Evolutionary conservation across 2,329 filamentous ascomycete genomes (phyloP), one percentile per base, ranked within the genome.

Genomic region (Colletotrichum lupini): DNA sequence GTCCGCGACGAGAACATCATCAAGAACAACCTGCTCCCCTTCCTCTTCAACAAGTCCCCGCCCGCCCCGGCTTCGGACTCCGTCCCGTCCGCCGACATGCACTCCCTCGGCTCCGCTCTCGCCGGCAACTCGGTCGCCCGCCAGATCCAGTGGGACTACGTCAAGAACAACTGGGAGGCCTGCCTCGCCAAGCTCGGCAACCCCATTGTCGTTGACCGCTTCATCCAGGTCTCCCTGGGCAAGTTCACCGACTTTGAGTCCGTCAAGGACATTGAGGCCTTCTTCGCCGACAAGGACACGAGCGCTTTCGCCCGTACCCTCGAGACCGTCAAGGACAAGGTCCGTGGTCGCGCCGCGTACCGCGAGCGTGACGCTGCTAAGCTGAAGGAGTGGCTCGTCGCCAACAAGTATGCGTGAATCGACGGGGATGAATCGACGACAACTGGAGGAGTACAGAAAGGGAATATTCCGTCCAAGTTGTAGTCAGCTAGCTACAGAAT

Each of bases 241-340:
- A 93, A 94, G 80, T 98, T 97, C 81, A 90, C 94, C 3, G 92
- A 95, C 77, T 84, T 87, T 16, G 88, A 89, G 75, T 88, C 91
- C 19, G 89, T 94, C 75, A 87, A 91, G 76, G 95, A 98, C 67
- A 97, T 99, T 78, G 88, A 92, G 62, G 82, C 84, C 3, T 99
- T 99, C 87, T 99, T 98, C 87, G 88, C 90, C 77, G 89, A 90
- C 78, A 97, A 96, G 87, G 94, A 98, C 79, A 96, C 93, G 22
- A 91, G 91, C 78, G 93, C 92, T 61, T 98, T 95, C 82, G 94
- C 97, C 81, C 92, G 97, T 68, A 95, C 94, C 4, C 84, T 99
- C 64, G 92, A 93, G 76, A 94, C 97, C 76, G 92, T 96, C 75
- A 92, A 92, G 81, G 97, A 98, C 81, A 95, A 92, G 75, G 94